These are phyloP conservation scores for Globisporangium radiosum DNA, from an alignment of 352 stramenopile genomes.

Conservation along the genomic window DNA sequence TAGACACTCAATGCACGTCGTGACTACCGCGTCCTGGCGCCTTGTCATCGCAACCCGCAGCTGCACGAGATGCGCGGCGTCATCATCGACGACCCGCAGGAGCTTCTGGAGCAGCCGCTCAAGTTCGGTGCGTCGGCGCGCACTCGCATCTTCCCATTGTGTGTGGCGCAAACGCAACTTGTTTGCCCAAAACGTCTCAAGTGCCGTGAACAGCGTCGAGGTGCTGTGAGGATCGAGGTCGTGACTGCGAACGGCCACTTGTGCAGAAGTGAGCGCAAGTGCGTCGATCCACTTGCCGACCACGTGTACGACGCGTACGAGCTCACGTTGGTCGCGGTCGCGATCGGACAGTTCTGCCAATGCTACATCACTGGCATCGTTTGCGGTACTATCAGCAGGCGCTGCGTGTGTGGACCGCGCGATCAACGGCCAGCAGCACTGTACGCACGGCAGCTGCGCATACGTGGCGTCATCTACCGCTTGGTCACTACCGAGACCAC, in stretches of 20 bases:
- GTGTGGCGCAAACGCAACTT: background rate
- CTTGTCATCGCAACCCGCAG: slow-evolving; percentile 8
- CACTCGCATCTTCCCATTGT: slow-evolving; percentile 19
- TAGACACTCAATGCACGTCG: background rate
- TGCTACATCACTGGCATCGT: background rate
- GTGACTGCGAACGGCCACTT: slow-evolving; percentile 17
- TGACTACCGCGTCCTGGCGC: slow-evolving; percentile 9
- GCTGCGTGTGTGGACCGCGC: slow-evolving; percentile 4
- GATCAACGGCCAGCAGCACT: slow-evolving; percentile 19
- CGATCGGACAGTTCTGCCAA: background rate
- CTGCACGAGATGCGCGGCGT: slow-evolving; percentile 16
- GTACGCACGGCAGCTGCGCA: slow-evolving; percentile 14
- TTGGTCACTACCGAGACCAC: background rate
- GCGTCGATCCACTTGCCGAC: slow-evolving; percentile 23
- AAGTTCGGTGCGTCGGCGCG: slow-evolving; percentile 18
- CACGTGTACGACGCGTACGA: background rate
- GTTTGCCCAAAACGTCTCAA: slow-evolving; percentile 2
- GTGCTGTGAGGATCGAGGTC: slow-evolving; percentile 20
- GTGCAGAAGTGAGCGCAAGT: slow-evolving; percentile 12
- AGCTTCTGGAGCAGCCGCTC: slow-evolving; percentile 19
- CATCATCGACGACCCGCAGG: slow-evolving; percentile 30
- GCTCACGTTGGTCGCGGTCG: background rate
- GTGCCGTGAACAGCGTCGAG: slow-evolving; percentile 11
- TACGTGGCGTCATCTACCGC: no score
- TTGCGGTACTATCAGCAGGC: no score